phyloP scores from a whole-genome alignment of 75 land plant genomes.

The Pseudotsuga menziesii region DNA sequence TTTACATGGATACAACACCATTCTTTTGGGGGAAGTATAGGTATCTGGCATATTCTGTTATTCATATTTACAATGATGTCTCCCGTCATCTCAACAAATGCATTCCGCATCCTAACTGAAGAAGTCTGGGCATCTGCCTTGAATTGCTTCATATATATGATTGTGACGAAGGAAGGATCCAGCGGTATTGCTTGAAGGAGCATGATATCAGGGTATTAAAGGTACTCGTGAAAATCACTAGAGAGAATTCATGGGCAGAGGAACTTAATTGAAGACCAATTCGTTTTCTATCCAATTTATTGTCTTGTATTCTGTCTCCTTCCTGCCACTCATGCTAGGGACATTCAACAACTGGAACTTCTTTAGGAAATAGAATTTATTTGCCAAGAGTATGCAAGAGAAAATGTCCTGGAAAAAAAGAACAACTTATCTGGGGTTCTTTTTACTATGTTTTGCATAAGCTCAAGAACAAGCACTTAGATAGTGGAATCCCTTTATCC shows the following conservation, averaged over 20 bases:
- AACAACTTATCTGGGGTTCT: slow-evolving; percentile 70
- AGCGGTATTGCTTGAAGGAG: no score
- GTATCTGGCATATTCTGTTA: slow-evolving; percentile 72
- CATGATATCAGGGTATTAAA: no score
- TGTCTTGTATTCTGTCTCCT: no score
- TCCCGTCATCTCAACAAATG: slow-evolving; percentile 35
- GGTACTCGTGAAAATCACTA: no score
- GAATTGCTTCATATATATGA: no score
- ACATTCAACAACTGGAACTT: no score
- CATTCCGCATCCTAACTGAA: slow-evolving; percentile 42
- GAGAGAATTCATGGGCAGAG: no score
- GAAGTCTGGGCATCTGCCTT: slow-evolving; percentile 22
- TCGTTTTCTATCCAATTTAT: no score
- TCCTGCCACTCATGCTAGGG: no score
- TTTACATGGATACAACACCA: slow-evolving; percentile 89
- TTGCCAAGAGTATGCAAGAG: slow-evolving; percentile 57
- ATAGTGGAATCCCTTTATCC: slow-evolving; percentile 46
- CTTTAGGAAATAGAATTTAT: no score
- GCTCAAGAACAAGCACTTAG: slow-evolving; percentile 35
- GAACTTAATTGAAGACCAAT: no score
- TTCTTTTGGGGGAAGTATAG: slow-evolving; percentile 82
- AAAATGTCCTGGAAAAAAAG: slow-evolving; percentile 70
- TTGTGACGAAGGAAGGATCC: no score
- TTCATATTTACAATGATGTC: slow-evolving; percentile 43
- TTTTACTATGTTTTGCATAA: slow-evolving; percentile 72